A percentile compares a stretch with the other conserved stretches of the same genome.
Evolutionary conservation across 768 basidiomycete species (phyloP).

Genomic region (Mycena galericulata): DNA sequence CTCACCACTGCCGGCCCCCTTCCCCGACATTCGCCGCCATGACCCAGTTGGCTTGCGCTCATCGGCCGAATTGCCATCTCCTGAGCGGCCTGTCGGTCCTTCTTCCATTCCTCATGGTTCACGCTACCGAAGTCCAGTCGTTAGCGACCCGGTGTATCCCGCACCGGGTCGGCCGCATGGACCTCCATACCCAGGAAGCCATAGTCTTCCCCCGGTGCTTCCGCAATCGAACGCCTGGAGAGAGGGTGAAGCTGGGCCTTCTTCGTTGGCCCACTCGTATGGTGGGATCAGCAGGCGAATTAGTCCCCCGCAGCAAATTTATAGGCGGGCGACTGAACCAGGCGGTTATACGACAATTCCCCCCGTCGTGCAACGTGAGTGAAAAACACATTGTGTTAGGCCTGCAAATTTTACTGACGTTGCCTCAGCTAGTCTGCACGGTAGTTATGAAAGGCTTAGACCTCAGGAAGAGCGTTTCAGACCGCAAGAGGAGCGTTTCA

Average conservation of each 20-base stretch:
- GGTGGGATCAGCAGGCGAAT: conserved; percentile 10
- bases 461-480: background rate
- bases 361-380: conserved; percentile 15
- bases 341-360: conserved; percentile 18
- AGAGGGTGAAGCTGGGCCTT: conserved; percentile 61
- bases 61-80: conserved; percentile 2
- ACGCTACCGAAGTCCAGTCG: conserved; percentile 45
- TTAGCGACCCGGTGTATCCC: conserved; percentile 48
- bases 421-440: conserved; percentile 9
- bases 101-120: conserved; percentile 43
- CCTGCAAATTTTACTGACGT: conserved; percentile 4
- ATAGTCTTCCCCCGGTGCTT: conserved; percentile 23
- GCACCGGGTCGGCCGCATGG: conserved; percentile 42
- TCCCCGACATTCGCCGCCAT: conserved; percentile 30
- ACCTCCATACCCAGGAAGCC: conserved; percentile 33
- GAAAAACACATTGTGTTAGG: background rate
- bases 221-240: conserved; percentile 44
- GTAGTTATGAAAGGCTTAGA: conserved; percentile 25
- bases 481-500: background rate
- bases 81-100: conserved; percentile 24
- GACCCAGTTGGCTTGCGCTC: conserved; percentile 20
- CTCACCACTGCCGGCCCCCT: conserved; percentile 26
- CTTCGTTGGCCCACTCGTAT: conserved; percentile 48
- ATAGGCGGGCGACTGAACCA: conserved; percentile 30
- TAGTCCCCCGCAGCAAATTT: conserved; percentile 28